Percentiles rank a stretch among this genome's conserved stretches.
Conservation (phyloP, 495 filamentous ascomycete species). For the Echria macrotheca region DNA sequence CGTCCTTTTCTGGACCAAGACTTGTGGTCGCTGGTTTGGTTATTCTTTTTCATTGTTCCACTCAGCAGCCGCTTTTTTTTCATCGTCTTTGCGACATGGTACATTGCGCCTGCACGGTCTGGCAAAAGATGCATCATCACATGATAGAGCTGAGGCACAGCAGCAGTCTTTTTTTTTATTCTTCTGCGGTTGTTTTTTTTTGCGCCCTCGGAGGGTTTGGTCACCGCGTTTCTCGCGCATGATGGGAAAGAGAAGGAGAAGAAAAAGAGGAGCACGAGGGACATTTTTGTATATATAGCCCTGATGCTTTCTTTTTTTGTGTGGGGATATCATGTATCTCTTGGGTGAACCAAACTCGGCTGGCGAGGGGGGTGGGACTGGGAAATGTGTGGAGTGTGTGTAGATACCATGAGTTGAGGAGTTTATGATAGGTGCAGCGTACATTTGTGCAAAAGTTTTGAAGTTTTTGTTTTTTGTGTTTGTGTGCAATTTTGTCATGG, state of each 20-base stretch:
- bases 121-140: conserved; percentile 18
- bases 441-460: too few relatives aligned
- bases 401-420: conserved; percentile 7
- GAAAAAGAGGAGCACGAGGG: conserved; percentile 7
- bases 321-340: too few relatives aligned
- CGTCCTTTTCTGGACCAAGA: too few relatives aligned
- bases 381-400: not conserved
- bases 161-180: conserved; percentile 9
- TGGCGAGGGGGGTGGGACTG: not conserved
- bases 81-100: conserved; percentile 9
- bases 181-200: too few relatives aligned
- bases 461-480: too few relatives aligned
- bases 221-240: too few relatives aligned
- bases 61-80: conserved; percentile 1
- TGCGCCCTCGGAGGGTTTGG: too few relatives aligned
- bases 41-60: conserved; percentile 3
- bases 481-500: too few relatives aligned
- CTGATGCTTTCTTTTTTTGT: conserved; percentile 13
- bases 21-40: too few relatives aligned
- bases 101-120: conserved; percentile 8
- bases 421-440: conserved; percentile 3
- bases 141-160: conserved; percentile 5
- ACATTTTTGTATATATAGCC: conserved; percentile 22
- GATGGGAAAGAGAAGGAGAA: too few relatives aligned
- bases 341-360: too few relatives aligned